phyloP scores from a whole-genome alignment of 2,329 filamentous ascomycete genomes.

The Cephalotrichum gorgonifer region DNA sequence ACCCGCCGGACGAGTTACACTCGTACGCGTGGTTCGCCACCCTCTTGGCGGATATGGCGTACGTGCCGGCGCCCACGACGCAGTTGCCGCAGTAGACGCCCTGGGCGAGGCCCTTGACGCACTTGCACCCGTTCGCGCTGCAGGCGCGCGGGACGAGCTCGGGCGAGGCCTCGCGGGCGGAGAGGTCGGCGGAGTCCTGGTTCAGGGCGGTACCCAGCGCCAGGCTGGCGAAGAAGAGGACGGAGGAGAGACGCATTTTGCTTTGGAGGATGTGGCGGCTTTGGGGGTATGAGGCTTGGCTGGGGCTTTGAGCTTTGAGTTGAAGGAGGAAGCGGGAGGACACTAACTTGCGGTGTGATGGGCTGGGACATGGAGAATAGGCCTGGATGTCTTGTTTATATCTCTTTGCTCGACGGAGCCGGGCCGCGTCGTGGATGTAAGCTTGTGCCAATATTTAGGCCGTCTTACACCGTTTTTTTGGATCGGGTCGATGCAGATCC shows the following conservation, averaged over 20 bases:
- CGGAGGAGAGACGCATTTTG: conserved; percentile 1
- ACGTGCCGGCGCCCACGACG: conserved; percentile 11
- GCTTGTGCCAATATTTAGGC: background rate
- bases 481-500: background rate
- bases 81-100: conserved; percentile 7
- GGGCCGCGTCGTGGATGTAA: background rate
- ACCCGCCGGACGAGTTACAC: conserved; percentile 11
- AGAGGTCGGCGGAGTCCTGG: background rate
- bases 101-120: conserved; percentile 6
- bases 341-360: no score
- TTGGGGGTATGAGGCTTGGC: background rate
- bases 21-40: conserved; percentile 11
- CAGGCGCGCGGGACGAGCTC: conserved; percentile 5
- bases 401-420: background rate
- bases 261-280: background rate
- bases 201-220: conserved; percentile 6
- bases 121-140: conserved; percentile 5
- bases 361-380: no score
- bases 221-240: conserved; percentile 5
- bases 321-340: no score
- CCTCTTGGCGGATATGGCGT: conserved; percentile 13
- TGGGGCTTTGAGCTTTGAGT: background rate
- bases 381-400: background rate
- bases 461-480: background rate
- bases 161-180: conserved; percentile 4